Conservation (phyloP, 768 basidiomycete genomes). For the Auriscalpium orientale region DNA sequence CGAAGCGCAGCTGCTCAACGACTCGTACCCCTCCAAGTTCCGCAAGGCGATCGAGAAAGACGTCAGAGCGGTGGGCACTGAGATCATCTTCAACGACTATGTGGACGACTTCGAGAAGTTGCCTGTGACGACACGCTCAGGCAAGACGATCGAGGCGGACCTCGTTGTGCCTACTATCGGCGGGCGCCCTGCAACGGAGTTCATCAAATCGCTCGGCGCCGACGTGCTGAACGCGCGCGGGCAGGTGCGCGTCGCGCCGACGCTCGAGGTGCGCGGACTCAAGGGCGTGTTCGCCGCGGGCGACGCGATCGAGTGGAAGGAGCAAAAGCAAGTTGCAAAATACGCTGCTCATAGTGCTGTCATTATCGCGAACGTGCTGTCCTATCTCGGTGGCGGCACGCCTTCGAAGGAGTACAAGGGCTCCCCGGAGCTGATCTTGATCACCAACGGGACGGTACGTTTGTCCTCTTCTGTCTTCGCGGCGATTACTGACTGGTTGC, state of each 20-base stretch:
- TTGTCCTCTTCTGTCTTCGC: not conserved
- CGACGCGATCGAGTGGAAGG: conserved; percentile 53
- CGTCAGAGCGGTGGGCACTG: conserved; percentile 35
- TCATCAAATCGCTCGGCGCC: conserved; percentile 37
- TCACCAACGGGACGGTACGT: not conserved
- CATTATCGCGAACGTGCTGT: conserved; percentile 40
- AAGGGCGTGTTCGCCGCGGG: conserved; percentile 55
- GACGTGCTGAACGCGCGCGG: conserved; percentile 26
- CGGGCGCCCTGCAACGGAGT: conserved; percentile 39
- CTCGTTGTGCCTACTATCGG: conserved; percentile 39
- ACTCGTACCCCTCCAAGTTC: conserved; percentile 44
- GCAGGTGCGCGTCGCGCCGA: conserved; percentile 44
- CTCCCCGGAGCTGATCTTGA: conserved; percentile 28
- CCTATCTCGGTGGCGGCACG: conserved; percentile 30
- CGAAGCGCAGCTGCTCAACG: conserved; percentile 41
- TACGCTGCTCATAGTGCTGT: conserved; percentile 32
- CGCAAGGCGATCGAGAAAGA: conserved; percentile 37
- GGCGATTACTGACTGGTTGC: not conserved
- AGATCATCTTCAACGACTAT: conserved; percentile 42
- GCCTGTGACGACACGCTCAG: conserved; percentile 42
- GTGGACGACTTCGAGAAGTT: conserved; percentile 33
- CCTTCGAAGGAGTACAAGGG: conserved; percentile 37
- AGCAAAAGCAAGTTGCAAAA: conserved; percentile 53
- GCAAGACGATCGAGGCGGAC: conserved; percentile 42
- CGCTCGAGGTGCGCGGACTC: conserved; percentile 44